Evolutionary conservation across 495 filamentous ascomycete genomes (phyloP), one percentile per base, ranked within the genome.

Genomic region (Penicillium flavigenum): DNA sequence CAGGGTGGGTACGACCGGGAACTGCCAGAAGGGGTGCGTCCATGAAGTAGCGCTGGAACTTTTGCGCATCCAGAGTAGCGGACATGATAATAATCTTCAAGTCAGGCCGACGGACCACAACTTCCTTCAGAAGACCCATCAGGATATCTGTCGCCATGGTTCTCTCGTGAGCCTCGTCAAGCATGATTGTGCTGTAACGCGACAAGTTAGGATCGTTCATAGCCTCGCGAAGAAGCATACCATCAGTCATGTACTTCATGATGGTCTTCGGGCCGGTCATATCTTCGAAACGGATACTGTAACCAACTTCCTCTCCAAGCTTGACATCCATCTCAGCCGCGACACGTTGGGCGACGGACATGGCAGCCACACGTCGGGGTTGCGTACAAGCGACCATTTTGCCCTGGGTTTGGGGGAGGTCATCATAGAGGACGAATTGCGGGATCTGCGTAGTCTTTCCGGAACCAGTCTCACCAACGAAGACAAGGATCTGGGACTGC

Each of bases 241-340:
- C 95, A 71, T 99, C 95, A 29, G 95, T 99, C 95, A 99, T 98
- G 78, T 99, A 99, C 78, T 98, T 99, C 47, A 99, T 77, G 39
- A 97, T 82, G 9, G 95, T 99, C 73, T 90, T 96, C 52, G 84
- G 81, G 43, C 90, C 81, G 0, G 95, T 98, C 75, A 86, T 90
- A 71, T 99, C 94, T 72, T 98, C 95, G 74, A 99, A 99, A 75
- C 95, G 91, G 64, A 99, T 98, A 72, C 88, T 97, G 79, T 98
- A 99, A 71, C 95, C 95, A 54, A 99, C 92, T 70, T 99, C 95
- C 57, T 97, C 88, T 45, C 95, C 95, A 26, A 99, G 78, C 17
- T 81, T 83, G 57, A 98, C 94, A 71, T 98, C 95, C 86, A 98
- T 86, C 73, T 99, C 95, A 64, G 93, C 82, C 19, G 95, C 92